These are phyloP conservation scores for Ophiocordyceps unilateralis DNA, from an alignment of 2,329 filamentous ascomycete genomes.

Conservation along the genomic window DNA sequence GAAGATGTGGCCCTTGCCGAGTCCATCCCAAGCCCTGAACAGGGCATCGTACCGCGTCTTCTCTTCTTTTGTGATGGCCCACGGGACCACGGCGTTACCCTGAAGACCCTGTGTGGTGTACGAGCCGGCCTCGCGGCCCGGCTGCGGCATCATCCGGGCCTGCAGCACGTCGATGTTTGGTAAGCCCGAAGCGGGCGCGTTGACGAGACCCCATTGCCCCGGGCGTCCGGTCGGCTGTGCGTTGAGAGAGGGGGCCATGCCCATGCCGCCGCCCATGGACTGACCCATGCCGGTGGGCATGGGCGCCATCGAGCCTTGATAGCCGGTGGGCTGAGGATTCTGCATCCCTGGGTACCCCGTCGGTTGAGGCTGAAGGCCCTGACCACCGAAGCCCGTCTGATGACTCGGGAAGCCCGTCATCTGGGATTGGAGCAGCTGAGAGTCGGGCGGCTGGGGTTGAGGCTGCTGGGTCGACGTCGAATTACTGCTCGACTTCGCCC, in stretches of 20 bases:
- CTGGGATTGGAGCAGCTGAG: slow-evolving; percentile 44
- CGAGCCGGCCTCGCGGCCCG: slow-evolving; percentile 65
- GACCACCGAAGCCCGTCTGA: slow-evolving; percentile 38
- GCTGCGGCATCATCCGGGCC: slow-evolving; percentile 92
- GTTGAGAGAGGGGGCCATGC: slow-evolving; percentile 52
- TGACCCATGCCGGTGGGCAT: slow-evolving; percentile 45
- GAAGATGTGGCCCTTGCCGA: slow-evolving; percentile 80
- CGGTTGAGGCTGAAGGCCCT: slow-evolving; percentile 45
- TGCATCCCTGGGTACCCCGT: slow-evolving; percentile 52
- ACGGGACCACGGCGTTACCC: slow-evolving; percentile 90
- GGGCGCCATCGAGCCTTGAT: slow-evolving; percentile 74
- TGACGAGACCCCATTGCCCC: slow-evolving; percentile 97
- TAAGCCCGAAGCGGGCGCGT: slow-evolving; percentile 72
- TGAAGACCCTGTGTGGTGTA: slow-evolving; percentile 78
- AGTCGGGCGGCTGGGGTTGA: slow-evolving; percentile 57
- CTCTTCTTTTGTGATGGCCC: slow-evolving; percentile 97
- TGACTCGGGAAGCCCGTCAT: slow-evolving; percentile 51
- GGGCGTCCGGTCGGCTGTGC: slow-evolving; percentile 88
- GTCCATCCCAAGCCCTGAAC: slow-evolving; percentile 92
- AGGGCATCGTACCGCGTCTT: slow-evolving; percentile 92
- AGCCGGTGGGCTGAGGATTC: slow-evolving; percentile 62
- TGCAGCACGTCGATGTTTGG: slow-evolving; percentile 90
- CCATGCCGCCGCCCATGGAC: slow-evolving; percentile 18
- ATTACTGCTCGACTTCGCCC: slow-evolving; percentile 35
- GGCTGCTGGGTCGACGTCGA: slow-evolving; percentile 47